Evolutionary conservation across 1,139 yeast genomes (phyloP).

Genomic region (Diutina rugosa): DNA sequence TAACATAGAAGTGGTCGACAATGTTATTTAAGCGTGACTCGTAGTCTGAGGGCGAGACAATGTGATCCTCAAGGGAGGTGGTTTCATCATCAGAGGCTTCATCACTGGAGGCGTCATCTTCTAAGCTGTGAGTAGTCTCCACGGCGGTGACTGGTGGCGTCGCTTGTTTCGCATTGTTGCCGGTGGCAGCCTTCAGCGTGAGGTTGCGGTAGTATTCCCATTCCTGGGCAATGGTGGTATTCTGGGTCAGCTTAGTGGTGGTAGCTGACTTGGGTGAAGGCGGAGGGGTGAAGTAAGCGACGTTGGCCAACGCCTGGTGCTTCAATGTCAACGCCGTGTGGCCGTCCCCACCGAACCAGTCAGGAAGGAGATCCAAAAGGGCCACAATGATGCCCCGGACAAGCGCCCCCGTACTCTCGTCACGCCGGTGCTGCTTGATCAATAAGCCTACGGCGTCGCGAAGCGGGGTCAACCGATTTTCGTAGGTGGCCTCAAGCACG

Average conservation of each 20-base stretch:
- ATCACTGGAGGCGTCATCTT: no score
- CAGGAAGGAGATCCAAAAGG: neutral
- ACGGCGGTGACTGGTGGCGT: no score
- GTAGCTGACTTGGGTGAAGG: neutral
- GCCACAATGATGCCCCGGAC: neutral
- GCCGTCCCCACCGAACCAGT: neutral
- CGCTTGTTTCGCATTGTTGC: no score
- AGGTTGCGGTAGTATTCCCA: neutral
- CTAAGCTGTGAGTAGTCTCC: no score
- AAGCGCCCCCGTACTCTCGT: neutral
- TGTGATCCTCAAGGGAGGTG: neutral
- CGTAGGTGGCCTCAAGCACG: neutral
- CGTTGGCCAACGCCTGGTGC: neutral
- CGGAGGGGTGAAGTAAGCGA: no score
- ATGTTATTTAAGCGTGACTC: neutral
- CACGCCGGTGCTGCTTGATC: neutral
- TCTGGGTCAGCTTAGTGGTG: neutral
- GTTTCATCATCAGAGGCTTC: neutral
- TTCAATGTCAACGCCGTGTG: neutral
- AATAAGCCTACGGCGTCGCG: neutral
- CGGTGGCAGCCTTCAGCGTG: no score
- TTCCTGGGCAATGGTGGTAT: neutral
- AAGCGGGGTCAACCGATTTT: neutral
- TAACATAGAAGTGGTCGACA: neutral
- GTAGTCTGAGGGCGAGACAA: no score